phyloP scores from a whole-genome alignment of 345 rosid species.

The Passiflora organensis region DNA sequence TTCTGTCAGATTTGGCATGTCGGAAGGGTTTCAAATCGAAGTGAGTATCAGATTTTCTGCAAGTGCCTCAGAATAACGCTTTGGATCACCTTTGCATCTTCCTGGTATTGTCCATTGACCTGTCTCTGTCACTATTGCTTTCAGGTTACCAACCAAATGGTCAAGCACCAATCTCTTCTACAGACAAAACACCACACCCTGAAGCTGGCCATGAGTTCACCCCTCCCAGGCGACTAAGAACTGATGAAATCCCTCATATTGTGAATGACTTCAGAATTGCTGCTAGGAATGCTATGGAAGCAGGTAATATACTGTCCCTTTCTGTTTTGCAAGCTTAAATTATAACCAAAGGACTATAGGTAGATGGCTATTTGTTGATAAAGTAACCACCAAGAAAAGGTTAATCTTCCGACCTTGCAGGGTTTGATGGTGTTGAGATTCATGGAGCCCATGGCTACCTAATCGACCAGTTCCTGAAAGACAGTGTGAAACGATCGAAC shows the following conservation, averaged over 20 bases:
- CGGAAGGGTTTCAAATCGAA: too few species aligned
- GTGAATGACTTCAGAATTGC: slow-evolving; percentile 61
- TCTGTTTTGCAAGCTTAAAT: too few species aligned
- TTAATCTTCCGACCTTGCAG: slow-evolving; percentile 13
- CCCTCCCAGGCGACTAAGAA: slow-evolving; percentile 49
- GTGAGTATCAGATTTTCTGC: too few species aligned
- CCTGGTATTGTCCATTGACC: too few species aligned
- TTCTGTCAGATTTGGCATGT: too few species aligned
- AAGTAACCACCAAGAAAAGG: neutral
- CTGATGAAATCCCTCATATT: slow-evolving; percentile 63
- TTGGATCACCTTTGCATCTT: too few species aligned
- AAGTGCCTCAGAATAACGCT: too few species aligned
- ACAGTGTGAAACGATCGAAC: slow-evolving; percentile 66
- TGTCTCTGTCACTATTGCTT: too few species aligned
- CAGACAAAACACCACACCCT: slow-evolving; percentile 50
- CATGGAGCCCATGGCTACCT: slow-evolving; percentile 71
- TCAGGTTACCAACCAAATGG: slow-evolving; percentile 60
- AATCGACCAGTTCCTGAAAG: slow-evolving; percentile 68
- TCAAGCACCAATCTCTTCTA: too few species aligned
- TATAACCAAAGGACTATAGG: neutral
- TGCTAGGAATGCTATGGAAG: too few species aligned
- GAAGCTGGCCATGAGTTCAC: slow-evolving; percentile 42
- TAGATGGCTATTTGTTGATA: too few species aligned
- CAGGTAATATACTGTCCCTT: slow-evolving; percentile 34
- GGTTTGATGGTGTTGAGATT: slow-evolving; percentile 76